phyloP scores from a whole-genome alignment of 2,329 filamentous ascomycete species.

The Leptodontidium sp. region DNA sequence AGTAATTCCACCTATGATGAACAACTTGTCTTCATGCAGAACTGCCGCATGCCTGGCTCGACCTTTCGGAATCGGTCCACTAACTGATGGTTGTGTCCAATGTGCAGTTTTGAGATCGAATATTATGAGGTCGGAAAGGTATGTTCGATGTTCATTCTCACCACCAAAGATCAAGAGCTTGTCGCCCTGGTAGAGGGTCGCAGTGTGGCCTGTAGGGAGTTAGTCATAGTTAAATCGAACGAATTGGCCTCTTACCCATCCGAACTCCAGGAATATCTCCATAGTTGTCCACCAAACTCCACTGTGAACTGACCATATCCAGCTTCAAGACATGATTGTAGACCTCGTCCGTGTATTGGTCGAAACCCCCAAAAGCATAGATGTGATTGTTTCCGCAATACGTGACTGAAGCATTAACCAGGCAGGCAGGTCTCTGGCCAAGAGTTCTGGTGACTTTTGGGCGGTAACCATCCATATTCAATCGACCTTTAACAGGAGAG shows the following conservation, averaged over 20 bases:
- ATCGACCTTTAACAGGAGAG: conserved; percentile 74
- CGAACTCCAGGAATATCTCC: conserved; percentile 96
- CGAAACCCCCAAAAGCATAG: conserved; percentile 97
- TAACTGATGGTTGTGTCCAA: conserved; percentile 92
- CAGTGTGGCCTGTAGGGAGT: conserved; percentile 78
- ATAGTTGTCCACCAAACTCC: conserved; percentile 97
- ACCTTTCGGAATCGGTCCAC: conserved; percentile 85
- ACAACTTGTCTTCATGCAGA: conserved; percentile 94
- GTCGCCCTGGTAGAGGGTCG: conserved; percentile 90
- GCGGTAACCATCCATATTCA: conserved; percentile 77
- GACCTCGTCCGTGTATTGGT: conserved; percentile 98
- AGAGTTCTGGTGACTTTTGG: conserved; percentile 83
- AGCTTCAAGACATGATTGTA: conserved; percentile 96
- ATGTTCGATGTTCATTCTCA: conserved; percentile 96
- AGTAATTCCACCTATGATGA: conserved; percentile 94
- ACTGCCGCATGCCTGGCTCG: conserved; percentile 91
- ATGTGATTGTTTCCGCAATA: conserved; percentile 98
- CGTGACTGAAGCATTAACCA: conserved; percentile 98
- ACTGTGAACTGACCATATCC: conserved; percentile 87
- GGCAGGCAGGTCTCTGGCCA: conserved; percentile 85
- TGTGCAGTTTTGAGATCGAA: conserved; percentile 94
- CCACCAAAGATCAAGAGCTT: conserved; percentile 98
- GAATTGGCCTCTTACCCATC: conserved; percentile 73
- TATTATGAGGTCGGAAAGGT: conserved; percentile 93
- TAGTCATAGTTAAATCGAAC: neutral